Base-by-base conservation (phyloP, 192 early-diverging fungal genomes). In the Bifiguratus adelaidae region DNA sequence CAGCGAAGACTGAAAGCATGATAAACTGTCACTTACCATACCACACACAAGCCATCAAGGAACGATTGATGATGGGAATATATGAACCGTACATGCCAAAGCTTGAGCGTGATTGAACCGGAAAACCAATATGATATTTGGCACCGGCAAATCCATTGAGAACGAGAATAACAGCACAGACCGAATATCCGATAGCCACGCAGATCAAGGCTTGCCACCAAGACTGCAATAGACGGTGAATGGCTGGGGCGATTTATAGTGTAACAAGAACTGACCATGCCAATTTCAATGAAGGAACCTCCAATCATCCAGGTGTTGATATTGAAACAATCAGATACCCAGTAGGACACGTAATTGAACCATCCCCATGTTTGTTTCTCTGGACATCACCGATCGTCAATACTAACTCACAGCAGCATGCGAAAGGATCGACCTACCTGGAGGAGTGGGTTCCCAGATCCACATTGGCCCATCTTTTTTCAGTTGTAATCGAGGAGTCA, bases 271-370 rank as follows among this genome's bases (percentile, higher is more conserved):
- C n/a, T n/a, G n/a, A 18, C 33, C 27, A 36, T 40, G 9, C 50
- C 50, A 20, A 38, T 23, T 7, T 40, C 50, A 30, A 52, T 43
- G 27, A 41, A 38, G 12, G 50, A 41, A 30, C 50, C 50, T 7
- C 24, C 50, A 34, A 52, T 52, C 50, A 52, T 52, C 27, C 35
- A 52, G 15, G 50, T 43, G 12, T 52, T 52, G 25, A 52, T 41
- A 13, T 52, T 52, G 1, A 52, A 34, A 34, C 50, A 52, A 35
- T 52, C 50, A 19, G 50, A 29, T 25, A 52, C 44, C 50, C 50
- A 52, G 33, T 40, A 52, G 3, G 50, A 19, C 12, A 41, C 38
- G 23, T 33, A 52, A 26, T 52, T 52, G 41, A 40, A 52, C 16
- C 29, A 23, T 18, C 26, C 28, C 50, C 50, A 52, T 3, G 50